A percentile compares a stretch with the other conserved stretches of the same genome.
Evolutionary conservation across 768 basidiomycete species (phyloP).

Genomic region (Suillus brevipes): DNA sequence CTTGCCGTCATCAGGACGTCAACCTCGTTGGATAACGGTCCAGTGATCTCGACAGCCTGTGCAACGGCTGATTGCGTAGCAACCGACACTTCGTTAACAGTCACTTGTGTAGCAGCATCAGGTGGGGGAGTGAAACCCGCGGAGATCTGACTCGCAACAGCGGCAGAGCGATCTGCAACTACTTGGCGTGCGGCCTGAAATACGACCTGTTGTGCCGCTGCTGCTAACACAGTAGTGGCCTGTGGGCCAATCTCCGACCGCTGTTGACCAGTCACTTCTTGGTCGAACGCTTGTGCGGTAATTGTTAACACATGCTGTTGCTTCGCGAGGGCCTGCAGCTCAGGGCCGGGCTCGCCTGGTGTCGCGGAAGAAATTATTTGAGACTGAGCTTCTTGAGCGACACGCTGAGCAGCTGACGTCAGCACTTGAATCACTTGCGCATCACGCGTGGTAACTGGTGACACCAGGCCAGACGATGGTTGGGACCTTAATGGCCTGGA

Average conservation of each 20-base stretch:
- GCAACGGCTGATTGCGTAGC: slow-evolving; percentile 79
- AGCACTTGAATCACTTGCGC: slow-evolving; percentile 78
- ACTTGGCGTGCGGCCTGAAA: slow-evolving; percentile 70
- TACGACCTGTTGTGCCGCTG: slow-evolving; percentile 80
- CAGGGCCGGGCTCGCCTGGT: slow-evolving; percentile 44
- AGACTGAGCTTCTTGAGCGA: slow-evolving; percentile 71
- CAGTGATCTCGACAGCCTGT: slow-evolving; percentile 76
- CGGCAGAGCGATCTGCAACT: slow-evolving; percentile 50
- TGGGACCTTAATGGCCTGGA: slow-evolving; percentile 34
- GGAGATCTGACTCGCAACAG: slow-evolving; percentile 40
- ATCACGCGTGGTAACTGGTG: slow-evolving; percentile 48
- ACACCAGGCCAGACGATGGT: slow-evolving; percentile 29
- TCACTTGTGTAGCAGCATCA: slow-evolving; percentile 41
- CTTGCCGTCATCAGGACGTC: slow-evolving; percentile 77
- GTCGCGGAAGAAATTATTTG: slow-evolving; percentile 55
- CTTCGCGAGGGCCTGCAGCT: slow-evolving; percentile 70
- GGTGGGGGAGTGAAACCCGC: slow-evolving; percentile 39
- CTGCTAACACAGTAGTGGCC: slow-evolving; percentile 58
- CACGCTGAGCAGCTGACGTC: slow-evolving; percentile 73
- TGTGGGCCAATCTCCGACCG: slow-evolving; percentile 47
- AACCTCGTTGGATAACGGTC: slow-evolving; percentile 72
- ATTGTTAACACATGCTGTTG: slow-evolving; percentile 77
- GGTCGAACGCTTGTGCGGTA: slow-evolving; percentile 75
- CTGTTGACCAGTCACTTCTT: slow-evolving; percentile 56
- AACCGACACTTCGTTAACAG: slow-evolving; percentile 57